Conservation (phyloP, 192 early-diverging fungal species). For the Gaertneriomyces sp. region DNA sequence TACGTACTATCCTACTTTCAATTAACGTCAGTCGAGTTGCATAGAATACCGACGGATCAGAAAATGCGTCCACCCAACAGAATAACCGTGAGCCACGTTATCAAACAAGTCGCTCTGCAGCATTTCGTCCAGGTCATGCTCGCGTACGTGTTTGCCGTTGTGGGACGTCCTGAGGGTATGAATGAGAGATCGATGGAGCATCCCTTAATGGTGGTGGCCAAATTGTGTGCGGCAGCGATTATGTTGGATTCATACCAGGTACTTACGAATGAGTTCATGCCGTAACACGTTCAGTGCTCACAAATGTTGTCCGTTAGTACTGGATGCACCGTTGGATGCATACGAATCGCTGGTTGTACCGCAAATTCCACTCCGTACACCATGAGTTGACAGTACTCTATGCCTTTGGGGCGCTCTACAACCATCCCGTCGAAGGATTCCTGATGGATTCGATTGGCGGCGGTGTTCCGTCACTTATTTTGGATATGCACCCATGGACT, state of each 20-base stretch:
- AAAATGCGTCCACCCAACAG: slow-evolving; percentile 55
- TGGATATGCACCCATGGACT: slow-evolving; percentile 67
- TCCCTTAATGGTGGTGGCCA: slow-evolving; percentile 26
- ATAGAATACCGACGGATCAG: slow-evolving; percentile 60
- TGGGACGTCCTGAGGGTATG: slow-evolving; percentile 31
- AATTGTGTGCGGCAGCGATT: slow-evolving; percentile 35
- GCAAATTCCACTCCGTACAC: slow-evolving; percentile 70
- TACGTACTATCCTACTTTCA: slow-evolving; percentile 58
- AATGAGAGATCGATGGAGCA: slow-evolving; percentile 32
- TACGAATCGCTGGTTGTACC: slow-evolving; percentile 66
- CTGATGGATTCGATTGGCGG: slow-evolving; percentile 71
- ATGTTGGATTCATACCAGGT: slow-evolving; percentile 50
- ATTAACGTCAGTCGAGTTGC: slow-evolving; percentile 62
- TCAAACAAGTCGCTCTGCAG: slow-evolving; percentile 63
- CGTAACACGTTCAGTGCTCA: slow-evolving; percentile 8
- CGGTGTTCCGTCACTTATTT: slow-evolving; percentile 56
- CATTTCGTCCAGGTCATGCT: slow-evolving; percentile 61
- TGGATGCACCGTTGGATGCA: slow-evolving; percentile 74
- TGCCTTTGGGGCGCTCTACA: slow-evolving; percentile 79
- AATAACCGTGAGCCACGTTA: slow-evolving; percentile 61
- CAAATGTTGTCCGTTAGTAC: slow-evolving; percentile 48
- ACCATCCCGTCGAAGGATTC: slow-evolving; percentile 77
- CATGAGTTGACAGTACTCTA: slow-evolving; percentile 73
- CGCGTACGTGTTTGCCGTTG: slow-evolving; percentile 37
- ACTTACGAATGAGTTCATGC: not conserved